Percentiles rank a stretch among this genome's conserved stretches.
phyloP scores from a whole-genome alignment of 345 rosid species.

The Brassica cretica region DNA sequence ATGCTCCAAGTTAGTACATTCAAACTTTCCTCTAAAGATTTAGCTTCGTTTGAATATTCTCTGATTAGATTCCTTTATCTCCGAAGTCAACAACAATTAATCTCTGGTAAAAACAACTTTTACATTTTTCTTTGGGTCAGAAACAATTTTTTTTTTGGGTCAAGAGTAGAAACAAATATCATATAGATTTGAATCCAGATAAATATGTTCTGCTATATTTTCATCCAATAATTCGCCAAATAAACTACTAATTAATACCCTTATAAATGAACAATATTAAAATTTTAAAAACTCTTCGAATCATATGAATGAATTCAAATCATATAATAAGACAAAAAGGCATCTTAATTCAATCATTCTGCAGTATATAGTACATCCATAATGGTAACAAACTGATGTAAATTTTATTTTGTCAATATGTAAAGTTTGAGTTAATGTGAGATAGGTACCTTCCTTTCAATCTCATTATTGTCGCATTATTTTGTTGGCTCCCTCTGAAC shows the following conservation, averaged over 20 bases:
- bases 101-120: background rate
- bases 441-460: background rate
- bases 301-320: background rate
- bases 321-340: slow-evolving; percentile 2
- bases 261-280: background rate
- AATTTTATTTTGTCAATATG: background rate
- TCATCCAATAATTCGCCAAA: background rate
- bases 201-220: background rate
- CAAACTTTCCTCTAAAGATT: slow-evolving; percentile 12
- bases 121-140: background rate
- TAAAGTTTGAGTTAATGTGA: slow-evolving; percentile 2
- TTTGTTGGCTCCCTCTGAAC: slow-evolving; percentile 13
- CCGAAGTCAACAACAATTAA: background rate
- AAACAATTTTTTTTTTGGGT: background rate
- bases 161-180: background rate
- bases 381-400: slow-evolving; percentile 2
- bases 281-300: background rate
- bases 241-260: background rate
- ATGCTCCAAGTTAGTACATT: slow-evolving; percentile 21
- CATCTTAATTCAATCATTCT: slow-evolving; percentile 4
- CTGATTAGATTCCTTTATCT: background rate
- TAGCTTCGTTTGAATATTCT: slow-evolving; percentile 11
- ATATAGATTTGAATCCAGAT: background rate
- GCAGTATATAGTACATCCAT: background rate
- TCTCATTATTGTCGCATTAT: slow-evolving; percentile 22